Base-by-base conservation (phyloP, 2,329 filamentous ascomycete genomes). In the Coniochaeta sp. region DNA sequence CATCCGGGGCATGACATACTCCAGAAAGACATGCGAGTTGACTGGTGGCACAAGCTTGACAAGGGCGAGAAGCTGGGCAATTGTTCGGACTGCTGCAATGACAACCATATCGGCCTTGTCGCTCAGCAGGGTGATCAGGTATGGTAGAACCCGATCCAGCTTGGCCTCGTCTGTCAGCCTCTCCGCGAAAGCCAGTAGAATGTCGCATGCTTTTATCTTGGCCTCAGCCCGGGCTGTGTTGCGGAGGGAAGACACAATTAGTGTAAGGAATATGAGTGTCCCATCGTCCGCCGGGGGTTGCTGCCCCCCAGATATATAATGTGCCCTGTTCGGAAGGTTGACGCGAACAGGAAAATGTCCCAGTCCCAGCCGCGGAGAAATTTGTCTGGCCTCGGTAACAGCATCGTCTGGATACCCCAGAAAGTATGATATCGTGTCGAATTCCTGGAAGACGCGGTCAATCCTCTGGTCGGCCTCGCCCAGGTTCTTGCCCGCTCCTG, bases 371-470 rank as follows among this genome's bases (percentile, higher is more conserved):
- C 76, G 71, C 2, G 72, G 70, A 3, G 73, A 68, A 4, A 73
- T 65, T 22, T 69, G 63, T 26, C 61, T 59, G 18, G 62, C 55
- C 20, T 64, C 58, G 1, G 58, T 51, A 3, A 58, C 52, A 10
- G 64, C 58, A 13, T 67, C 62, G 2, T 76, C 76, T 40, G 83
- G 75, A 55, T 90, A 90, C 13, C 89, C 91, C 1, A 99, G 77
- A 53, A 96, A 95, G 64, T 95, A 95, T 0, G 92, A 91, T 50
- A 99, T 96, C 67, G 97, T 99, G 67, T 99, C 94, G 69, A 96
- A 97, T 63, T 99, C 94, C 59, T 88, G 83, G 63, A 88, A 97
- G 1, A 99, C 86, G 40, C 91, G 83, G 61, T 97, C 90, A 62
- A 99, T 97, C 38, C 94, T 83, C 58, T 96, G 91, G 67, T 99